Conservation (phyloP, 352 stramenopile species). For the Phytopythium oedochilum region DNA sequence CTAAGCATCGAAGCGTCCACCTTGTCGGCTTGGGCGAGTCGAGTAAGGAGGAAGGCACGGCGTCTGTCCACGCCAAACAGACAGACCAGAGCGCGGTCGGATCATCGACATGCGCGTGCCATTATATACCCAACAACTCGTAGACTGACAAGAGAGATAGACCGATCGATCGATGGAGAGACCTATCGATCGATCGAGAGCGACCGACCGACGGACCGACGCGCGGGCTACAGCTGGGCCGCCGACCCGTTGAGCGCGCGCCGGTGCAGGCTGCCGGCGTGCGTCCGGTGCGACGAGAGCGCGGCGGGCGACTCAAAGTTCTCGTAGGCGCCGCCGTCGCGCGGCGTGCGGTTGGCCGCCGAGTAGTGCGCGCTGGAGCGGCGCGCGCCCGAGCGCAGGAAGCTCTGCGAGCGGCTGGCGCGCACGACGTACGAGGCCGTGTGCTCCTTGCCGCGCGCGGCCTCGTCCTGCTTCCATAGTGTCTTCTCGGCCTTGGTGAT, state of each 20-base stretch:
- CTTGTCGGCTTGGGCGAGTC: no score
- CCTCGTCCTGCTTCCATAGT: conserved; percentile 52
- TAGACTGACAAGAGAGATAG: background rate
- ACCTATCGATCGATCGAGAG: no score
- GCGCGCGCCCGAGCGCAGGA: conserved; percentile 63
- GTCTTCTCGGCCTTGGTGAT: conserved; percentile 86
- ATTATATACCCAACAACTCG: no score
- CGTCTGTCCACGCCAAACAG: no score
- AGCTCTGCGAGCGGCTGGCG: conserved; percentile 73
- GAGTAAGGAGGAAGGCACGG: no score
- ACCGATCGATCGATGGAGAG: no score
- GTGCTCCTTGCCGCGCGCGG: conserved; percentile 26
- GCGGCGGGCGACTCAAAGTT: conserved; percentile 73
- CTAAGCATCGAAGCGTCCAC: no score
- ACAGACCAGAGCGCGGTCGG: no score
- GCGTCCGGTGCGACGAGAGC: conserved; percentile 12
- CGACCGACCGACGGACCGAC: no score
- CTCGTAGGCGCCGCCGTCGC: conserved; percentile 62
- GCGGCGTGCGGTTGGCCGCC: conserved; percentile 28
- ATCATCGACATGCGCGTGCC: no score
- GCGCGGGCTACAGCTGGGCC: conserved; percentile 7
- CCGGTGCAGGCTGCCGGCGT: conserved; percentile 5
- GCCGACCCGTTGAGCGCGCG: conserved; percentile 33
- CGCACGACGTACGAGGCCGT: conserved; percentile 41
- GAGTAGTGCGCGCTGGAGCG: conserved; percentile 57